Base-by-base conservation (phyloP, 192 early-diverging fungal genomes). In the Backusella liffmaniae region DNA sequence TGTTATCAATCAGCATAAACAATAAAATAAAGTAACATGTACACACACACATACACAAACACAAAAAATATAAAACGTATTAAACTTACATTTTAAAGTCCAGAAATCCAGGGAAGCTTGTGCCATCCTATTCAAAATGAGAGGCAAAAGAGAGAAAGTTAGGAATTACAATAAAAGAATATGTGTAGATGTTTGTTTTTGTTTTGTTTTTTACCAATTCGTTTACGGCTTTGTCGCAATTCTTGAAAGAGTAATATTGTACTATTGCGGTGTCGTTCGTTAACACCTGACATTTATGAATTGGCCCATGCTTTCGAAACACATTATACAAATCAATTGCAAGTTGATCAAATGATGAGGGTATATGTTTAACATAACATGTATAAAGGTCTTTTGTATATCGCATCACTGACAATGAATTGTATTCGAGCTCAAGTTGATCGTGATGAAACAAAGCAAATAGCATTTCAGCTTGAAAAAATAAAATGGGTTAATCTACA, bases 381-480 rank as follows among this genome's bases (percentile, higher is more conserved):
- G 73, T 73, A 41, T 32, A 32, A 75, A 67, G 66, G 29, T 36
- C n/a, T 36, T 41, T 69, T 5, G 34, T 69, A 39, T 69, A 69
- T 1, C 67, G 67, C 36, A 69, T 23, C 36, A 23, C 34, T 39
- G 36, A 69, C n/a, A 36, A 69, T 39, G 21, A 69, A n/a, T 69
- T 23, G 21, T 69, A 69, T 37, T 36, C 35, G 9, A 69, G 36
- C 41, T 69, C 35, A 37, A 69, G 34, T 21, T 23, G 34, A 23
- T 69, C 21, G 23, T 69, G 35, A 15, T 37, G 34, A 69, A 69
- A 69, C n/a, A 69, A 21, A 3, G 67, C 35, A 69, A 69, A 69
- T 69, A 21, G 10, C 67, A 36, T 69, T 69, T 69, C 67, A 12
- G 67, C 67, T 69, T 59, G 18, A 56, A 23, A 56, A 56, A 21